Evolutionary conservation across 78 protist species (phyloP), one percentile per base, ranked within the genome.

Genomic region (Speleostelium caveatum): DNA sequence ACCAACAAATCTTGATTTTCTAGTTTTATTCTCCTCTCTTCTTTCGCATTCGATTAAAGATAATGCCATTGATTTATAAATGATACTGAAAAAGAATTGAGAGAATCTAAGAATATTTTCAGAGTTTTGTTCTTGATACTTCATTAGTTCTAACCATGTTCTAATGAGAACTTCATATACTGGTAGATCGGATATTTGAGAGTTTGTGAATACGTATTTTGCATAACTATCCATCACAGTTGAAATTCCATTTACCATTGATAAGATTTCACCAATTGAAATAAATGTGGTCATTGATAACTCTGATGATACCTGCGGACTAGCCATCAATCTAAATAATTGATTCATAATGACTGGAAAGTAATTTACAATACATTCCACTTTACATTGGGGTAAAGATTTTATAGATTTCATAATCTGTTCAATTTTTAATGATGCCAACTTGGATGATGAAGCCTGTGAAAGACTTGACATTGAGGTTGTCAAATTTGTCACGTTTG

Each of bases 51-150:
- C 91, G 32, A 83, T 83, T 19, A 83, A 30, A 24, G 71, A 53
- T 28, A 83, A 63, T 67, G 91, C 35, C 91, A 83, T 83, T 6
- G 91, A 83, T 49, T 83, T 83, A 66, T 59, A 73, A 33, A 83
- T 83, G 7, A 83, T 60, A 8, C 39, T 26, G 28, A 83, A 83
- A 56, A 83, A 83, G 79, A 83, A 83, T 53, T 55, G 53, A 28
- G 91, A 83, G 79, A 83, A 83, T 42, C 91, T 24, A 21, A 83
- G 72, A 22, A 83, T 83, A 17, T 83, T 83, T 28, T 83, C 91
- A 22, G 91, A 41, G 45, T 83, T 83, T 10, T 45, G 53, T 35
- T 83, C 91, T 69, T 83, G 91, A 55, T 69, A 83, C 22, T 79
- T 26, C 8, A 83, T 61, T n/a, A 83, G n/a, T 51, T 83, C 91